Evolutionary conservation across 192 early-diverging fungal species (phyloP), one percentile per base, ranked within the genome.

Genomic region (Diversispora epigaea): DNA sequence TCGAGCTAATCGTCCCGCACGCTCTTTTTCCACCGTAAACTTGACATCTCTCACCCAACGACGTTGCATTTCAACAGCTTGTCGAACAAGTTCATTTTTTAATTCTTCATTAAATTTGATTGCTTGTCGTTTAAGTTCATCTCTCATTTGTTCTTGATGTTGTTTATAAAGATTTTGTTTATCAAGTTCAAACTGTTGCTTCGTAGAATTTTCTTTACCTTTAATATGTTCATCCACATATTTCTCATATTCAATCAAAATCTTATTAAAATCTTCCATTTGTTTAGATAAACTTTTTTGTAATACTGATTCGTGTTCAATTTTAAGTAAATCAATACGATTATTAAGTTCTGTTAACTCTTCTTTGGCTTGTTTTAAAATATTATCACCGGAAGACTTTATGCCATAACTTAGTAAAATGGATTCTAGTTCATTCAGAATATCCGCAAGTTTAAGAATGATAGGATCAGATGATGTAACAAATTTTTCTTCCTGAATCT

Each of bases 1-100:
- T 47, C 90, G 86, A 8, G 93, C 93, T 70, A 98, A 82, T 17
- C 96, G 92, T 15, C 94, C 94, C 21, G 88, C 89, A 69, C 96
- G 91, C 84, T 98, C 96, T 58, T 92, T 84, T 71, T 98, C 96
- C 40, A 98, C 91, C 43, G 90, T 83, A 21, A 83, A 80, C 65
- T 89, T 91, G 78, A 95, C 89, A 77, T 95, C 88, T 44, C 88
- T 83, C 64, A 90, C 82, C 87, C 93, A 98, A 64, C 85, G 85
- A 57, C 91, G 86, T 81, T 95, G 89, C 77, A 95, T 82, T 50
- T 90, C 84, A 63, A 86, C 83, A 47, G 86, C 86, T 78, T 96
- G 92, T 39, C 80, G 77, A 47, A 82, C 56, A 57, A 95, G 86
- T 75, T 90, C 88, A 25, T 78, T 69, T n/a, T 84, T 80, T 57